Base-by-base conservation (phyloP, 1,284 basidiomycete genomes). In the Cryptococcus floricola region DNA sequence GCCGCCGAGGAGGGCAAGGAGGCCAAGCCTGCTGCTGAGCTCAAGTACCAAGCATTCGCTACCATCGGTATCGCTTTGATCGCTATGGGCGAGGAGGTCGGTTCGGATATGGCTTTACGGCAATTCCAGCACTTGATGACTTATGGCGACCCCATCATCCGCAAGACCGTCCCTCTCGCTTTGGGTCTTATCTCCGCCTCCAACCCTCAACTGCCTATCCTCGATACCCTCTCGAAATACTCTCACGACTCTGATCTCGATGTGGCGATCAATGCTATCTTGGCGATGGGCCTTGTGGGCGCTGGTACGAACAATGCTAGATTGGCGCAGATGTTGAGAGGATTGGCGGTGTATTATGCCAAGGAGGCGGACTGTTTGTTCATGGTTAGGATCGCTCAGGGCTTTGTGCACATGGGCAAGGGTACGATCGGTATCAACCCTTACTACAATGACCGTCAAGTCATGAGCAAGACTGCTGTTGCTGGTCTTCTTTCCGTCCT, bases 161-260 rank as follows among this genome's bases (percentile, higher is more conserved):
- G 96, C 38, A 89, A 90, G 80, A 82, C 89, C 1, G 89, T 99
- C n/a, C 96, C 96, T 16, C 85, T 99, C 6, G 96, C 95, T 6
- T 86, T 99, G 48, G 95, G 91, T 59, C 85, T 99, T 52, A 85
- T 98, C 71, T 92, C 88, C 73, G 87, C 92, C 16, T 98, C 96
- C 53, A 97, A 98, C 78, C 96, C 96, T 16, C 89, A 91, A 77
- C 83, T 98, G n/a, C 82, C 89, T 31, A 89, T 98, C 61, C 86
- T 99, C 64, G 96, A 99, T 77, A 98, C 93, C 0, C 85, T 99
- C 7, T 98, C 94, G n/a, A 97, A 96, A 76, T 98, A 98, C 80
- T 96, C 92, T 63, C 96, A 99, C 81, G 96, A 99, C 81, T 94
- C 89, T 70, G 96, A 99, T 77, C 86, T 98, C 39, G 84, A 86